A percentile compares a stretch with the other conserved stretches of the same genome.
Conservation (phyloP, 2,329 filamentous ascomycete genomes). For the Trichoderma aggressivum region DNA sequence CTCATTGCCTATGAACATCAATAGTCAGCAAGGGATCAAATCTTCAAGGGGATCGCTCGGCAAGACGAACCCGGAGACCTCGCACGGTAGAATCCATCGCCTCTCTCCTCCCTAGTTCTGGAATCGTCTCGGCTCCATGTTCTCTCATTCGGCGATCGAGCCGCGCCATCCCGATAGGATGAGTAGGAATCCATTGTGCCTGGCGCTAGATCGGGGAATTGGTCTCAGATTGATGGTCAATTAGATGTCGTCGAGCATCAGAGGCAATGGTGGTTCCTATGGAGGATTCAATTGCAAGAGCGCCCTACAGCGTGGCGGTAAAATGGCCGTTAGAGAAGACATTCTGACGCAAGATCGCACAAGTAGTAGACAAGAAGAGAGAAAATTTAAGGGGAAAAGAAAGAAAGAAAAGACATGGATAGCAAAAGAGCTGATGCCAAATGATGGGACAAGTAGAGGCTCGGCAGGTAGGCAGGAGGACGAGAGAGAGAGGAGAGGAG, state of each 20-base stretch:
- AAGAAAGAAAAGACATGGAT: slow-evolving; percentile 24
- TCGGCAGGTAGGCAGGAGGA: slow-evolving; percentile 9
- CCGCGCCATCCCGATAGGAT: slow-evolving; percentile 49
- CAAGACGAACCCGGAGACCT: slow-evolving; percentile 65
- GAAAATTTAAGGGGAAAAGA: slow-evolving; percentile 23
- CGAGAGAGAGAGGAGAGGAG: slow-evolving; percentile 6
- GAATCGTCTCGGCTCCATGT: slow-evolving; percentile 53
- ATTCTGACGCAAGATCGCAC: slow-evolving; percentile 38
- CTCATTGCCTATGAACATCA: slow-evolving; percentile 46
- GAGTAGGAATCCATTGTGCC: slow-evolving; percentile 53
- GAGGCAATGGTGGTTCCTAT: not conserved
- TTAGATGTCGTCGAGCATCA: slow-evolving; percentile 8
- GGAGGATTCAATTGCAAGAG: slow-evolving; percentile 25
- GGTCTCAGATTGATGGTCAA: not conserved
- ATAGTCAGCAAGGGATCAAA: not conserved
- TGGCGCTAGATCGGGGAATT: not conserved
- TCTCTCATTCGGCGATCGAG: slow-evolving; percentile 53
- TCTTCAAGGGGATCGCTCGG: not conserved
- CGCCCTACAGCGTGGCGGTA: slow-evolving; percentile 50
- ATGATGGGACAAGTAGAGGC: not conserved
- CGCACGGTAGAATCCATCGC: slow-evolving; percentile 61
- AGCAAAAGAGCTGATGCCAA: slow-evolving; percentile 17
- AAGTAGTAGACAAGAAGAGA: slow-evolving; percentile 25
- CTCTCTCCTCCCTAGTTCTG: slow-evolving; percentile 50
- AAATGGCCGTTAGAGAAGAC: slow-evolving; percentile 55